Conservation (phyloP, 78 protist species). For the Polysphondylium violaceum region DNA sequence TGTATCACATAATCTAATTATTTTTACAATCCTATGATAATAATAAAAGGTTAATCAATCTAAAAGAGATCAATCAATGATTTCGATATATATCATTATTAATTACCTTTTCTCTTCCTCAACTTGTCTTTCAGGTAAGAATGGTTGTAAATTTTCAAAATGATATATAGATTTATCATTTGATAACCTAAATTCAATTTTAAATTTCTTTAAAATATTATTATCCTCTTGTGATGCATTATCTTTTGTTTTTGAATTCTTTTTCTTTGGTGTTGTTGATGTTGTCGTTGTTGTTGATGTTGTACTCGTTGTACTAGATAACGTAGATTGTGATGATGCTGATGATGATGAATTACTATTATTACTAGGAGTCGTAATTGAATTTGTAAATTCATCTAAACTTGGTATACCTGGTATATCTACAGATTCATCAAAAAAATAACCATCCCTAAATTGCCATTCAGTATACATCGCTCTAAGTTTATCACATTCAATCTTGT, state of each 20-base stretch:
- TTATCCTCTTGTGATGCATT: background rate
- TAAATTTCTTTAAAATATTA: constrained; percentile 5
- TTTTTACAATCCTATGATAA: constrained; percentile 28
- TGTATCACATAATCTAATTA: constrained; percentile 67
- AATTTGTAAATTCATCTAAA: background rate
- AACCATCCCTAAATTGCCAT: constrained; percentile 53
- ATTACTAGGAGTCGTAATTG: background rate
- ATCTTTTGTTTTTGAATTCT: constrained; percentile 3
- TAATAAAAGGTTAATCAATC: background rate
- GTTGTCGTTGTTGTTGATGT: background rate
- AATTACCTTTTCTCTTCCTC: constrained; percentile 52
- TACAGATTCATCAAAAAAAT: constrained; percentile 61
- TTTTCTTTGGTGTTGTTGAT: background rate
- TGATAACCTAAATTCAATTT: constrained; percentile 12
- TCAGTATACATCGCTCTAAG: constrained; percentile 51
- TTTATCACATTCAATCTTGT: constrained; percentile 67
- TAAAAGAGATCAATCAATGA: no score
- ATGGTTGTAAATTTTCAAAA: constrained; percentile 11
- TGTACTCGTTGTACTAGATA: background rate
- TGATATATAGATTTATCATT: constrained; percentile 28
- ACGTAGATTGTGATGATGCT: background rate
- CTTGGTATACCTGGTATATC: constrained; percentile 28
- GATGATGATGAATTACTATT: no score
- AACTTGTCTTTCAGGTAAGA: constrained; percentile 17
- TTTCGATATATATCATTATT: background rate